Conservation (phyloP, 2,329 filamentous ascomycete genomes). For the Alternaria novae-zelandiae region DNA sequence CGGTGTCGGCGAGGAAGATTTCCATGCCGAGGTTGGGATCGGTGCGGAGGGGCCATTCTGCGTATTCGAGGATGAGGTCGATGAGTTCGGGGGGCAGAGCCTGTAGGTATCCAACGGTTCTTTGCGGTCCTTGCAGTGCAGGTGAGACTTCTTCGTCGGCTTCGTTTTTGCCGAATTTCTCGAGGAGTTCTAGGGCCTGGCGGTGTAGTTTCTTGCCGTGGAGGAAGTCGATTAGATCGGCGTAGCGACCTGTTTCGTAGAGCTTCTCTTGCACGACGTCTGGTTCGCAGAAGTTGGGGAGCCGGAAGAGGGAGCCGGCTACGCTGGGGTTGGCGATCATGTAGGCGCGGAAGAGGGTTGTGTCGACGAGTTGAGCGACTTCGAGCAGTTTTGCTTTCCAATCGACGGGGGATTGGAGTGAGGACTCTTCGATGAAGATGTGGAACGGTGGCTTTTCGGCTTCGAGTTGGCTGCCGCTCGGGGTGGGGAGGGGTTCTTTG, state of each 20-base stretch:
- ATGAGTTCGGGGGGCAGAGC: constrained; percentile 85
- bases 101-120: constrained; percentile 90
- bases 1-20: constrained; percentile 88
- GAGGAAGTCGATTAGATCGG: constrained; percentile 95
- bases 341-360: constrained; percentile 89
- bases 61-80: constrained; percentile 89
- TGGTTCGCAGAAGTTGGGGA: constrained; percentile 96
- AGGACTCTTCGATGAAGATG: constrained; percentile 47
- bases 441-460: constrained; percentile 52
- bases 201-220: constrained; percentile 93
- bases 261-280: constrained; percentile 93
- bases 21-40: constrained; percentile 84
- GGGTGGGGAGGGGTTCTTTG: constrained; percentile 62
- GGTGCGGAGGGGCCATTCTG: constrained; percentile 80
- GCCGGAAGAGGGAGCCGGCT: constrained; percentile 87
- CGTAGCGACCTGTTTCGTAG: constrained; percentile 86
- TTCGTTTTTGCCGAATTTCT: constrained; percentile 73
- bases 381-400: constrained; percentile 75
- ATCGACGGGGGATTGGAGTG: constrained; percentile 52
- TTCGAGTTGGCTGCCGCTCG: constrained; percentile 47
- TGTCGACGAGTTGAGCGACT: constrained; percentile 87
- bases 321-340: constrained; percentile 90
- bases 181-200: constrained; percentile 81
- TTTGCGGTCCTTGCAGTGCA: constrained; percentile 76
- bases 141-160: constrained; percentile 55